Percentiles rank a stretch among this genome's conserved stretches.
These are phyloP conservation scores for Colletotrichum australisinense DNA, from an alignment of 2,329 filamentous ascomycete genomes.

Conservation along the genomic window DNA sequence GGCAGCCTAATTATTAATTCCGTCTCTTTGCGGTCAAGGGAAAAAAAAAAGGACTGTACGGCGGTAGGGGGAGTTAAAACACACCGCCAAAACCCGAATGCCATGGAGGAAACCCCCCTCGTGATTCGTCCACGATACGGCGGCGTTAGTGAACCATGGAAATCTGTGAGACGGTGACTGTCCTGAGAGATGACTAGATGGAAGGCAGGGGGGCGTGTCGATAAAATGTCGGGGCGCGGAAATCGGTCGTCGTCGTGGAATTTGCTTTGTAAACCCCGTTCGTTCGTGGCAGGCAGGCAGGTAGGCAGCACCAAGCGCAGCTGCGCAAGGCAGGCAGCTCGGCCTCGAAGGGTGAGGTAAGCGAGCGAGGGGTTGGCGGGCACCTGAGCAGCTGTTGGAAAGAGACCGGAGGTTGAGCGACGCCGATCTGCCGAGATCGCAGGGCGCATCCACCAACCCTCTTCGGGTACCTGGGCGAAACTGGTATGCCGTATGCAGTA, in stretches of 20 bases:
- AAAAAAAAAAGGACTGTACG: background rate
- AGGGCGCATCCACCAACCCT: conserved; percentile 2
- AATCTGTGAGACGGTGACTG: background rate
- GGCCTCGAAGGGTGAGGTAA: conserved; percentile 21
- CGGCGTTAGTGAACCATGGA: background rate
- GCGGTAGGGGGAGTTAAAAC: conserved; percentile 15
- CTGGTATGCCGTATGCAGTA: background rate
- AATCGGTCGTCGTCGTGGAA: background rate
- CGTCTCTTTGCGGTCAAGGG: background rate
- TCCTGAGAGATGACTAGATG: background rate
- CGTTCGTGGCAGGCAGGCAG: background rate
- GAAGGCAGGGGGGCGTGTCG: conserved; percentile 10
- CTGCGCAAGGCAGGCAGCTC: background rate
- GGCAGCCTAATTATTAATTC: conserved; percentile 27
- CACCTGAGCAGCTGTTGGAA: background rate
- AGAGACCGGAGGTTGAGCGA: conserved; percentile 21
- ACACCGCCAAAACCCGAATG: conserved; percentile 34
- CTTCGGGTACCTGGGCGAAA: conserved; percentile 4
- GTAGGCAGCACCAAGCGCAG: background rate
- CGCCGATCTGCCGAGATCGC: conserved; percentile 34
- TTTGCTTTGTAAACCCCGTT: background rate
- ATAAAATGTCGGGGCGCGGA: conserved; percentile 19
- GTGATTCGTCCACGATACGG: conserved; percentile 30
- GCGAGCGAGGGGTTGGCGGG: conserved; percentile 1
- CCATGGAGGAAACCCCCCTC: background rate